Conservation (phyloP, 1,284 basidiomycete genomes). For the Ganoderma boninense region DNA sequence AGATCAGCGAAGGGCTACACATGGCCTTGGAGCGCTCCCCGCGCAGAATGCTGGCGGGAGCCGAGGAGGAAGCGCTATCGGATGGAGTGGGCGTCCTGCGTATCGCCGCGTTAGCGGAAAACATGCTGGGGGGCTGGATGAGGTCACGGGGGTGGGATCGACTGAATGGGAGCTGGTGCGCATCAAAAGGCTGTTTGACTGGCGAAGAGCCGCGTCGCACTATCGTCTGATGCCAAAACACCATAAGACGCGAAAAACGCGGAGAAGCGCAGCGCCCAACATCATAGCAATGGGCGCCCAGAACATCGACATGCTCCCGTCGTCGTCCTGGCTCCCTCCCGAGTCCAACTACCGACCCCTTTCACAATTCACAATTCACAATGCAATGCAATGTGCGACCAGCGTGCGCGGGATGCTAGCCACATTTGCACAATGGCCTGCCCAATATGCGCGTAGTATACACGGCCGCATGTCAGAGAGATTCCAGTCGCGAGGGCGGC, state of each 20-base stretch:
- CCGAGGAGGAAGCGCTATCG: slow-evolving; percentile 2
- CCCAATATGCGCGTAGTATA: neutral
- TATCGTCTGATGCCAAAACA: slow-evolving; percentile 3
- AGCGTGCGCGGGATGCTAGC: neutral
- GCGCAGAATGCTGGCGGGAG: neutral
- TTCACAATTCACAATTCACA: neutral
- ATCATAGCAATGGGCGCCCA: neutral
- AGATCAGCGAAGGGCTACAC: neutral
- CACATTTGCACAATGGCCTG: neutral
- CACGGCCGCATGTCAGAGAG: neutral
- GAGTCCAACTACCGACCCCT: neutral
- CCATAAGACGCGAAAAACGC: slow-evolving; percentile 4
- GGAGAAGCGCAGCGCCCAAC: neutral
- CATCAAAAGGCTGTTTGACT: neutral
- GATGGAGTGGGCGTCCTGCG: neutral
- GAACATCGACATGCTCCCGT: neutral
- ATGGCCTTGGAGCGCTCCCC: neutral
- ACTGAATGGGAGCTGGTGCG: neutral
- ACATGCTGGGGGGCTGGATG: too few species aligned
- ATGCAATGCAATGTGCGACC: neutral
- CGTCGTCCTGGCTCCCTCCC: neutral
- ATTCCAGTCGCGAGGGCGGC: neutral
- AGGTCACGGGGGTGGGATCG: neutral
- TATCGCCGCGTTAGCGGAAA: neutral
- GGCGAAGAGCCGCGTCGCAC: neutral